A percentile compares a stretch with the other conserved stretches of the same genome.
These are phyloP conservation scores for Zea mays DNA, from an alignment of 176 grass and related monocot genomes.

Conservation along the genomic window DNA sequence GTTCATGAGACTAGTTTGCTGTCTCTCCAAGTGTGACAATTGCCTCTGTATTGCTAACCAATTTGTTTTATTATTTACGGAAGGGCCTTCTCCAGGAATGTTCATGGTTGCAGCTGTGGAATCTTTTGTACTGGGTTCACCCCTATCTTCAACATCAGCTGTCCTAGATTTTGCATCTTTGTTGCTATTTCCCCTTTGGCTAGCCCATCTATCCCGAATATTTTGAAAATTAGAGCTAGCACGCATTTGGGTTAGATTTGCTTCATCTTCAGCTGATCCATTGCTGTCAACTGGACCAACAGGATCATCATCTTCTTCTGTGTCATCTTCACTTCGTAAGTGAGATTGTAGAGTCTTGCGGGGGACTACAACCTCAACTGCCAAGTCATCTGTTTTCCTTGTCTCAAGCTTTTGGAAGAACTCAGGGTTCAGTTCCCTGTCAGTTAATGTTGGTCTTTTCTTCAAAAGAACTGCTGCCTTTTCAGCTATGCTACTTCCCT, in stretches of 20 bases:
- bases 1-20: constrained; percentile 93
- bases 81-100: constrained; percentile 60
- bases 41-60: constrained; percentile 89
- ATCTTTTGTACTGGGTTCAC: constrained; percentile 56
- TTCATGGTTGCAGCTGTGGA: constrained; percentile 44
- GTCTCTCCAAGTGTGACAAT: constrained; percentile 76
- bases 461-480: constrained; percentile 84
- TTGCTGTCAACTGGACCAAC: constrained; percentile 51
- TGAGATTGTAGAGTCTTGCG: constrained; percentile 57
- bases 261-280: constrained; percentile 48
- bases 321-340: constrained; percentile 52
- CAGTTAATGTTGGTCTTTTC: constrained; percentile 74
- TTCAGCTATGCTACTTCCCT: constrained; percentile 65
- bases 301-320: constrained; percentile 61
- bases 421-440: constrained; percentile 86
- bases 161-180: constrained; percentile 65
- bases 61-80: constrained; percentile 75
- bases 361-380: constrained; percentile 84
- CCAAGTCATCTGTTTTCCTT: constrained; percentile 64
- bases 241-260: constrained; percentile 45
- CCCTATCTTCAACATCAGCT: constrained; percentile 60
- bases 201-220: constrained; percentile 62
- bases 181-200: constrained; percentile 57
- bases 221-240: constrained; percentile 52
- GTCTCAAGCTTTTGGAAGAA: constrained; percentile 97